phyloP scores from a whole-genome alignment of 2,329 filamentous ascomycete species.

The Trematosphaeria pertusa region DNA sequence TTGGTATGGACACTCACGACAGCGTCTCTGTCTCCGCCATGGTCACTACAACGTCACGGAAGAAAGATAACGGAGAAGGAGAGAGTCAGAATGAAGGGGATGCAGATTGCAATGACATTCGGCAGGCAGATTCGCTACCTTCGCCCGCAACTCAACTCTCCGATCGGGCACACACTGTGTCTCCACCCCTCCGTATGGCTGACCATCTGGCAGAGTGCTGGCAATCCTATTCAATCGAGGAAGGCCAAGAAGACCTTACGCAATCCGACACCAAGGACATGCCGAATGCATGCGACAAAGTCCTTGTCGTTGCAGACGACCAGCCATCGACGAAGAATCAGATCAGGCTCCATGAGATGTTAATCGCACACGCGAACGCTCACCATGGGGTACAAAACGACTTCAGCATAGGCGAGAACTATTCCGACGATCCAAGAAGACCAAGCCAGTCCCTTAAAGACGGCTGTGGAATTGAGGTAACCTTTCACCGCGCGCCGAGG shows the following conservation, averaged over 20 bases:
- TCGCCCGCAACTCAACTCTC: too few relatives aligned
- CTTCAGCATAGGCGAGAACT: neutral
- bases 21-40: too few relatives aligned
- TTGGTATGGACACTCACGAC: too few relatives aligned
- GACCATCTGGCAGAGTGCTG: too few relatives aligned
- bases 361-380: slow-evolving; percentile 1
- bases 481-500: slow-evolving; percentile 4
- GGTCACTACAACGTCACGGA: too few relatives aligned
- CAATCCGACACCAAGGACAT: neutral
- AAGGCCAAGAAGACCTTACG: neutral
- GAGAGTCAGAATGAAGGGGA: too few relatives aligned
- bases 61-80: too few relatives aligned
- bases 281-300: neutral
- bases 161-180: too few relatives aligned
- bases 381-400: neutral
- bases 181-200: too few relatives aligned
- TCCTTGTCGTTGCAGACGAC: slow-evolving; percentile 2
- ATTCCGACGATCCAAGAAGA: neutral
- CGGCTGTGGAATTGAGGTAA: neutral
- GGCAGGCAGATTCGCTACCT: too few relatives aligned
- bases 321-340: neutral
- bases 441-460: neutral
- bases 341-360: slow-evolving; percentile 1
- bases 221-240: neutral
- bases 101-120: too few relatives aligned